These are phyloP conservation scores for Rhodotorula sphaerocarpa DNA, from an alignment of 768 basidiomycete genomes.

Conservation along the genomic window DNA sequence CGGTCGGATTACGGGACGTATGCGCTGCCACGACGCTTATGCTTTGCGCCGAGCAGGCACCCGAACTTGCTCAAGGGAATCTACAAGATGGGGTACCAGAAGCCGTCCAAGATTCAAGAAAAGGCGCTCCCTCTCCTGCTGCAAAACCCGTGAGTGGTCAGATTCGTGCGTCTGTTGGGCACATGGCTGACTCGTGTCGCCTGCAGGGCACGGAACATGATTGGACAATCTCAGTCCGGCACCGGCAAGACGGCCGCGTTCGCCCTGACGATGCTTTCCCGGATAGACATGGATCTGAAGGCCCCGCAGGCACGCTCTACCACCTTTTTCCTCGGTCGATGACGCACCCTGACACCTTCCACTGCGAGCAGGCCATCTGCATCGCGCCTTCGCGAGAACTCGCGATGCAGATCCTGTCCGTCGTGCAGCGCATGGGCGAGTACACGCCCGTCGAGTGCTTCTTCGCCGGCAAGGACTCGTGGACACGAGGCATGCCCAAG, in stretches of 20 bases:
- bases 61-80: conserved; percentile 84
- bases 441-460: conserved; percentile 87
- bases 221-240: conserved; percentile 97
- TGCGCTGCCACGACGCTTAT: too few species aligned
- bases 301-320: conserved; percentile 62
- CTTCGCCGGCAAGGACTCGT: conserved; percentile 81
- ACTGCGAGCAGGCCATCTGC: conserved; percentile 87
- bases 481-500: conserved; percentile 40
- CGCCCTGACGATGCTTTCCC: conserved; percentile 90
- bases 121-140: conserved; percentile 86
- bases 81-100: conserved; percentile 89
- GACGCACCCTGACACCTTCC: neutral
- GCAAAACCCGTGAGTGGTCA: conserved; percentile 64
- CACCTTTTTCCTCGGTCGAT: neutral
- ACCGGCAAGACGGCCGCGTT: conserved; percentile 99
- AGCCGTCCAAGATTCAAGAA: conserved; percentile 98
- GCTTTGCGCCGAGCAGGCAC: conserved; percentile 50
- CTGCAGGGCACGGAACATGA: conserved; percentile 89
- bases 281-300: conserved; percentile 72
- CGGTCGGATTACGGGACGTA: conserved; percentile 41
- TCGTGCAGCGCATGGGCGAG: conserved; percentile 87
- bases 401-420: conserved; percentile 94
- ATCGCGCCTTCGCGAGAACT: conserved; percentile 96
- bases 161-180: neutral
- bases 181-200: neutral